Conservation (phyloP, 1,139 yeast genomes). For the Fermentozyma sake region DNA sequence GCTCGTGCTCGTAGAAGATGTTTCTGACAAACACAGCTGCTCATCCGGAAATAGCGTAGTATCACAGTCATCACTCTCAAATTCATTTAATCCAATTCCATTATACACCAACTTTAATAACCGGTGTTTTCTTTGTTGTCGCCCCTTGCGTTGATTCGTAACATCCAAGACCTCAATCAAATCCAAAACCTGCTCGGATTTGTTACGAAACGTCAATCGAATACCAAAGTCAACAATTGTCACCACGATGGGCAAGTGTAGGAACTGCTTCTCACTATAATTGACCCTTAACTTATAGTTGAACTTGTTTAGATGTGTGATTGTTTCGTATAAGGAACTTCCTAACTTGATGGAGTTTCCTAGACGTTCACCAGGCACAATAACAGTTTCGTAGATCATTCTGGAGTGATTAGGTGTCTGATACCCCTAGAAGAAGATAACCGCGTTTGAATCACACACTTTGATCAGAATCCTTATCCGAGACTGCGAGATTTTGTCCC, state of each 20-base stretch:
- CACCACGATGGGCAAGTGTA: constrained; percentile 31
- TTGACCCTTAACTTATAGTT: constrained; percentile 17
- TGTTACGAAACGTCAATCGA: constrained; percentile 38
- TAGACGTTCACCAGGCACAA: constrained; percentile 34
- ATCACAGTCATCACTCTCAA: constrained; percentile 9
- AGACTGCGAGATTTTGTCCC: too few relatives aligned
- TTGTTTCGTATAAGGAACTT: constrained; percentile 20
- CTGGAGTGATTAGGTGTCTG: too few relatives aligned
- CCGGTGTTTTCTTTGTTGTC: too few relatives aligned
- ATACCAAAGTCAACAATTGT: constrained; percentile 27
- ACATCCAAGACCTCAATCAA: constrained; percentile 43
- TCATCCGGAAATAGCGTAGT: too few relatives aligned
- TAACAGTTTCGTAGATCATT: constrained; percentile 20
- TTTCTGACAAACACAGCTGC: constrained; percentile 9
- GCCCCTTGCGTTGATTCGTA: constrained; percentile 5
- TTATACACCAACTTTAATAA: constrained; percentile 28
- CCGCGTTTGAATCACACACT: too few relatives aligned
- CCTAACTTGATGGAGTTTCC: constrained; percentile 28
- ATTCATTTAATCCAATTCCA: constrained; percentile 26
- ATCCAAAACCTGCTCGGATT: constrained; percentile 35
- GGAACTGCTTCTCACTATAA: constrained; percentile 12
- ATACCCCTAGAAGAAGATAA: too few relatives aligned
- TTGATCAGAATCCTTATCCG: too few relatives aligned
- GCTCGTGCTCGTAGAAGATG: too few relatives aligned
- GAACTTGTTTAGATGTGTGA: constrained; percentile 20